Conservation (phyloP, 75 land plant genomes). For the Pinus albicaulis region DNA sequence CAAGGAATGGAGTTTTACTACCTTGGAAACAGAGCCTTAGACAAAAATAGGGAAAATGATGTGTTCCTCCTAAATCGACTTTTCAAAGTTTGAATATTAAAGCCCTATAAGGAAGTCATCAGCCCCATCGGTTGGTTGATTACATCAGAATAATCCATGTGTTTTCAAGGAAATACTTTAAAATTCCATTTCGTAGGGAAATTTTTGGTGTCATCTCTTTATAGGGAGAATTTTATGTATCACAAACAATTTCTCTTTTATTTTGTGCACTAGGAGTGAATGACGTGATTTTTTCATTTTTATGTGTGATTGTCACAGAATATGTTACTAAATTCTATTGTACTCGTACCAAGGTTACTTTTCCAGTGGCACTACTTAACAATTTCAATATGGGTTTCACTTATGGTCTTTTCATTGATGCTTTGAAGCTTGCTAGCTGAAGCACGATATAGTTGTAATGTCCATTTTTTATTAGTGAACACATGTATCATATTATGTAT, state of each 20-base stretch:
- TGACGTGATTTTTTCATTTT: conserved; percentile 93
- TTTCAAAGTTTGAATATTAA: conserved; percentile 12
- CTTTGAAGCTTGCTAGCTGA: conserved; percentile 98
- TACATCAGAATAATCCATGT: conserved; percentile 64
- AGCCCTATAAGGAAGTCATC: conserved; percentile 47
- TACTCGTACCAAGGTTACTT: conserved; percentile 74
- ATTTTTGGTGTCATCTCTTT: conserved; percentile 94
- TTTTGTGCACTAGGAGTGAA: conserved; percentile 99
- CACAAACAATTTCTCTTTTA: conserved; percentile 96
- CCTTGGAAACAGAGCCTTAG: not conserved
- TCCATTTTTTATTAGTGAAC: too few species aligned
- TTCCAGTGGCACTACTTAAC: conserved; percentile 88
- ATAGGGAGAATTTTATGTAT: conserved; percentile 92
- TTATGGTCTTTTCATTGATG: conserved; percentile 98
- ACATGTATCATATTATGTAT: too few species aligned
- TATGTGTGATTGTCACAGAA: conserved; percentile 92
- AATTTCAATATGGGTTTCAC: conserved; percentile 99
- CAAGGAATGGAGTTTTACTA: too few species aligned
- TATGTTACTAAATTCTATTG: conserved; percentile 88
- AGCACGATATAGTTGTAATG: not conserved
- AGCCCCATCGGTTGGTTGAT: conserved; percentile 69
- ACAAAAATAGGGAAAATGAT: not conserved
- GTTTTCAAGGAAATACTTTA: conserved; percentile 77
- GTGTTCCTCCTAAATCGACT: conserved; percentile 5
- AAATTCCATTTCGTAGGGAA: conserved; percentile 77